Conservation (phyloP, 1,284 basidiomycete species). For the Melanopsichium pennsylvanicum region DNA sequence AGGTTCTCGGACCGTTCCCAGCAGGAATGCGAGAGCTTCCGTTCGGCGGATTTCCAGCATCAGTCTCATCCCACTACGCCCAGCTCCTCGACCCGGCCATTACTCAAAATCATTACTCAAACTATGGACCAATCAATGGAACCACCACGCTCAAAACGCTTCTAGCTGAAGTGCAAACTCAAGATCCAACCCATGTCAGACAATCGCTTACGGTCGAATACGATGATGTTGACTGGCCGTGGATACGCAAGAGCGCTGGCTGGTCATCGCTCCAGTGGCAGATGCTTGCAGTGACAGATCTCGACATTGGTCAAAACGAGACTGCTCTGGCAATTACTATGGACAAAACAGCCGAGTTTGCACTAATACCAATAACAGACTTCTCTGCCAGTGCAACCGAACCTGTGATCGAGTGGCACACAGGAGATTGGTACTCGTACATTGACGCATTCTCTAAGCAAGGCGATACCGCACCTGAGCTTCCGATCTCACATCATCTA, state of each 20-base stretch:
- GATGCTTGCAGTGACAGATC: conserved; percentile 23
- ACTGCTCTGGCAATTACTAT: conserved; percentile 28
- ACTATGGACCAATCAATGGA: conserved; percentile 22
- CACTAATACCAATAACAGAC: conserved; percentile 7
- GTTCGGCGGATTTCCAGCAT: conserved; percentile 30
- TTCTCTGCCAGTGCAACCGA: neutral
- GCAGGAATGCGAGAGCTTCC: conserved; percentile 35
- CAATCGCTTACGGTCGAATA: conserved; percentile 32
- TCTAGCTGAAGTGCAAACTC: conserved; percentile 3
- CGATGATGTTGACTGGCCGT: conserved; percentile 30
- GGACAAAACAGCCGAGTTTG: conserved; percentile 39
- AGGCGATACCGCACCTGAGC: neutral
- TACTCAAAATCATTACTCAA: neutral
- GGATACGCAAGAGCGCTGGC: conserved; percentile 34
- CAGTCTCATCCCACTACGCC: conserved; percentile 1
- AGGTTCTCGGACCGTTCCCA: conserved; percentile 29
- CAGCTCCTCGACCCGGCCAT: conserved; percentile 2
- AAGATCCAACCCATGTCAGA: neutral
- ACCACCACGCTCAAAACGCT: conserved; percentile 5
- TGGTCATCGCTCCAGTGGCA: conserved; percentile 50
- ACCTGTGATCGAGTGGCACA: conserved; percentile 37
- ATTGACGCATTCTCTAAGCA: conserved; percentile 23
- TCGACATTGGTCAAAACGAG: conserved; percentile 17
- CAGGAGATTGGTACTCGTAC: conserved; percentile 51
- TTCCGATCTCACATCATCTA: conserved; percentile 29